These are phyloP conservation scores for Colletotrichum sp. DNA, from an alignment of 2,329 filamentous ascomycete genomes.

Conservation along the genomic window DNA sequence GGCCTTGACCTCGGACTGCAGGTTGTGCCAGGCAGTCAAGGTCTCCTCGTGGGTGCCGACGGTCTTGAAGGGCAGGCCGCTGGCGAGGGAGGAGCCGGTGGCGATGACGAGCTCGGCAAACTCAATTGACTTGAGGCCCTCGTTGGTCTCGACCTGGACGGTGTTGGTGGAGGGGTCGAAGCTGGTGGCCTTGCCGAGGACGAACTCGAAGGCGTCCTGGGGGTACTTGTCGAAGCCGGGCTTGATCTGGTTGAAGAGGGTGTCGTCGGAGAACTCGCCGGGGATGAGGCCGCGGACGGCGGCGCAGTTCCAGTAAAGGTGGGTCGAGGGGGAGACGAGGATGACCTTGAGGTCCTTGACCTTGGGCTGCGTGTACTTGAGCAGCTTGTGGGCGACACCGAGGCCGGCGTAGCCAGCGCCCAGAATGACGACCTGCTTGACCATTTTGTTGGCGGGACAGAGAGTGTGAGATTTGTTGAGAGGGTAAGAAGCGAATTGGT, in stretches of 20 bases:
- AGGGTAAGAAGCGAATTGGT: neutral
- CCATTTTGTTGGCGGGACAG: neutral
- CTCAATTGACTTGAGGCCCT: constrained; percentile 38
- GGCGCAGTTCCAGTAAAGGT: constrained; percentile 57
- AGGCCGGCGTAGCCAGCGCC: constrained; percentile 53
- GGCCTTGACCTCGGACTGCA: constrained; percentile 28
- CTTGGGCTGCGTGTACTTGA: constrained; percentile 43
- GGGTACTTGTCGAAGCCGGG: constrained; percentile 55
- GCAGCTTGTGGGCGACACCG: constrained; percentile 54
- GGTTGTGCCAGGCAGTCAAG: constrained; percentile 35
- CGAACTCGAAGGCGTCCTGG: constrained; percentile 53
- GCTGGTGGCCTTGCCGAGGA: constrained; percentile 51
- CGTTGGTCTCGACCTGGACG: constrained; percentile 44
- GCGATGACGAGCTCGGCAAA: constrained; percentile 62
- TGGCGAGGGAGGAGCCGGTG: constrained; percentile 54
- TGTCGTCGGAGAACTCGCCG: constrained; percentile 47
- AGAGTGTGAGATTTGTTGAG: neutral
- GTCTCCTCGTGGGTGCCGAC: constrained; percentile 49
- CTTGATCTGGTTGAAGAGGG: constrained; percentile 41
- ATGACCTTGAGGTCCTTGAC: constrained; percentile 44
- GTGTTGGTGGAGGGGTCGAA: constrained; percentile 46
- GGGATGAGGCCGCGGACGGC: constrained; percentile 53
- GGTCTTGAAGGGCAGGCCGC: constrained; percentile 51
- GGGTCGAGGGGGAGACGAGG: constrained; percentile 51
- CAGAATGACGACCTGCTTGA: constrained; percentile 49